These are phyloP conservation scores for Paecilomyces niveus DNA, from an alignment of 2,329 filamentous ascomycete species.

Conservation along the genomic window DNA sequence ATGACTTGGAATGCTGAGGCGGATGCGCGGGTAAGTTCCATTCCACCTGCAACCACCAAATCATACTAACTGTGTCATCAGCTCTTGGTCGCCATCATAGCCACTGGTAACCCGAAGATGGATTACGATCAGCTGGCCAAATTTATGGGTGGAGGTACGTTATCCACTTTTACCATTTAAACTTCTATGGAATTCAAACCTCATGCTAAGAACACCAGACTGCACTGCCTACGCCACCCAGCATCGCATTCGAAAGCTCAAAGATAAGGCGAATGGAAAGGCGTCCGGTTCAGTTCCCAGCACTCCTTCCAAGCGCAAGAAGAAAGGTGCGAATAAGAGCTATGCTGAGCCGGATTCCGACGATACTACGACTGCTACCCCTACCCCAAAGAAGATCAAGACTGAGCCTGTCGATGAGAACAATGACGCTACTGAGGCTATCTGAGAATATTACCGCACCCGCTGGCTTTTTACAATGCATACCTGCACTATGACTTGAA, in stretches of 20 bases:
- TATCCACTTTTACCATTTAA: background rate
- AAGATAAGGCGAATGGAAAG: conserved; percentile 6
- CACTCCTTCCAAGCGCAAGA: conserved; percentile 1
- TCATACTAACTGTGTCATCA: background rate
- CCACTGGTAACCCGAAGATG: background rate
- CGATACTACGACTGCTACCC: background rate
- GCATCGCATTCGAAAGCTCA: conserved; percentile 15
- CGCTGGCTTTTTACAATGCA: background rate
- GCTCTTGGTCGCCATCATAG: background rate
- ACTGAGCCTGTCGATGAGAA: background rate
- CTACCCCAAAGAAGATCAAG: conserved; percentile 1
- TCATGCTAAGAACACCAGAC: conserved; percentile 5
- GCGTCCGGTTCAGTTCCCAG: background rate
- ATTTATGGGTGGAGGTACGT: conserved; percentile 6
- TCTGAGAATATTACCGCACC: background rate
- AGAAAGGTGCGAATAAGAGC: background rate
- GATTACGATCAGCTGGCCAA: conserved; percentile 3
- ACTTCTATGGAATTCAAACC: background rate
- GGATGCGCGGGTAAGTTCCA: background rate
- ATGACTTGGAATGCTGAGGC: background rate
- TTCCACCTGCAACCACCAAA: too few relatives aligned
- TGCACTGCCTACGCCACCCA: conserved; percentile 16
- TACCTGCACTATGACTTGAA: background rate
- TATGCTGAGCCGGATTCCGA: background rate
- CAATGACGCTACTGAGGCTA: background rate